These are phyloP conservation scores for Solanum piurae DNA, from an alignment of 257 asterid species.

Conservation along the genomic window DNA sequence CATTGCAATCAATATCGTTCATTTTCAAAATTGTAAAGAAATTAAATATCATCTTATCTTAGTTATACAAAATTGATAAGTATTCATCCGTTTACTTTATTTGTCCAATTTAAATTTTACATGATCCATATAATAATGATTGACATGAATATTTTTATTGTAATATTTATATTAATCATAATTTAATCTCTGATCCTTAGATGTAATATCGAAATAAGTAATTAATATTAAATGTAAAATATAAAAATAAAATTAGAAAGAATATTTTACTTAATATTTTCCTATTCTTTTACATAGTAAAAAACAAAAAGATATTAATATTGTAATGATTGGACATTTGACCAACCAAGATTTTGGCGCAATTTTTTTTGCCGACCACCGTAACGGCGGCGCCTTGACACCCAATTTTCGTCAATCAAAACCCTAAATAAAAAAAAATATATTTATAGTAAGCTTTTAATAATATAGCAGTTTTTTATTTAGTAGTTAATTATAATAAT, in stretches of 20 bases:
- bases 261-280: no score
- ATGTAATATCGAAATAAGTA: no score
- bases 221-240: no score
- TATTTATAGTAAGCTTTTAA: neutral
- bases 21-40: neutral
- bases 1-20: neutral
- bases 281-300: neutral
- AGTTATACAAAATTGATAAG: no score
- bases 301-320: neutral
- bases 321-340: neutral
- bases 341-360: constrained; percentile 13
- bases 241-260: no score
- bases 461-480: neutral
- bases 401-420: neutral
- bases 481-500: neutral
- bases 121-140: no score
- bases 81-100: fast-evolving
- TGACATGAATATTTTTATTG: no score
- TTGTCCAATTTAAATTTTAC: neutral
- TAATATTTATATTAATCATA: no score
- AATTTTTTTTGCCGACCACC: constrained; percentile 32
- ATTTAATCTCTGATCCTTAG: no score
- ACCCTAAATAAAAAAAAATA: neutral
- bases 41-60: no score
- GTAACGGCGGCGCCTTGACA: constrained; percentile 19